phyloP scores from a whole-genome alignment of 2,329 filamentous ascomycete species.

The Fusarium sp. region DNA sequence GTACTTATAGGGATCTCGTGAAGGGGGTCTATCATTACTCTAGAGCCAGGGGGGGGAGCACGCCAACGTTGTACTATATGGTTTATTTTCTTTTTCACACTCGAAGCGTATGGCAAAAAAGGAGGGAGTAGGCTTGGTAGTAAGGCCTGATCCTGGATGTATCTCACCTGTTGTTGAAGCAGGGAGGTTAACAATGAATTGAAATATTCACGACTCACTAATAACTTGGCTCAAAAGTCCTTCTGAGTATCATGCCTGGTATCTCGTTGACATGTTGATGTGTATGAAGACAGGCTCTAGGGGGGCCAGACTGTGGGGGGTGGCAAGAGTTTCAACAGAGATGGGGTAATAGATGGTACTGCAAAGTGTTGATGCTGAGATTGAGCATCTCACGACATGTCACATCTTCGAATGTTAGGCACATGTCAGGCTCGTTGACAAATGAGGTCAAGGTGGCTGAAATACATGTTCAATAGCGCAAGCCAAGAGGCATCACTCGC shows the following conservation, averaged over 20 bases:
- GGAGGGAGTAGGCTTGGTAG: conserved; percentile 18
- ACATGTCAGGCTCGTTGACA: not conserved
- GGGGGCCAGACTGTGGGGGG: no score
- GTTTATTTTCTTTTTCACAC: conserved; percentile 8
- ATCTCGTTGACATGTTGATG: not conserved
- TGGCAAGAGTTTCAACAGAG: not conserved
- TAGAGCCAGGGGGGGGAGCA: conserved; percentile 12
- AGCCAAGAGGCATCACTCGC: not conserved
- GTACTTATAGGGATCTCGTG: conserved; percentile 43
- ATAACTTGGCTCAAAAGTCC: not conserved
- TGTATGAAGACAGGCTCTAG: not conserved
- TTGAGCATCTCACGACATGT: not conserved
- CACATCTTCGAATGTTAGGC: not conserved
- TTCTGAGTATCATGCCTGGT: not conserved
- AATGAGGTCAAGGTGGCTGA: not conserved
- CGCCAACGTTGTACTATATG: conserved; percentile 43
- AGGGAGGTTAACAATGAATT: conserved; percentile 24
- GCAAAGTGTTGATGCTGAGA: not conserved
- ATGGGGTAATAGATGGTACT: not conserved
- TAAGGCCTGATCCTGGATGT: conserved; percentile 9
- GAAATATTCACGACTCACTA: conserved; percentile 14
- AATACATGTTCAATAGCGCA: not conserved
- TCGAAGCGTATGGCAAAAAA: conserved; percentile 29
- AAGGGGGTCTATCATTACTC: conserved; percentile 32
- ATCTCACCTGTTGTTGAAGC: conserved; percentile 13